phyloP scores from a whole-genome alignment of 495 filamentous ascomycete species.

The Hypoxylon subgilvum region DNA sequence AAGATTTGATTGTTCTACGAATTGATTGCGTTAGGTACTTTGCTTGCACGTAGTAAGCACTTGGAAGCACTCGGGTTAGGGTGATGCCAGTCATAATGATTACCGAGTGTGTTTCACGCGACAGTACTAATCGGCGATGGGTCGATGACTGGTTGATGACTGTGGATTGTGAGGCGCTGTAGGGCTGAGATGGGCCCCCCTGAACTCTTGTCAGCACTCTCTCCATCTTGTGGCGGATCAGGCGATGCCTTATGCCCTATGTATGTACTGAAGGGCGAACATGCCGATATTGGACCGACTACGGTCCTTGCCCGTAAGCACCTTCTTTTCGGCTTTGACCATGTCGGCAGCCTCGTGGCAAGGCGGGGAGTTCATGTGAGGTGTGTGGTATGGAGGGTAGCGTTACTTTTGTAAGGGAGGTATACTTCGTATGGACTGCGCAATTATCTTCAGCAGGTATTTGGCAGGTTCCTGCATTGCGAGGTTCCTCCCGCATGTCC shows the following conservation, averaged over 20 bases:
- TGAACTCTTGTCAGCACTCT: conserved; percentile 33
- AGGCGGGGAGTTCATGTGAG: conserved; percentile 10
- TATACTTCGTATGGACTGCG: too few species aligned
- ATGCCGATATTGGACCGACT: conserved; percentile 19
- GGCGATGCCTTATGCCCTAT: too few species aligned
- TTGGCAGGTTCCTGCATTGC: conserved; percentile 31
- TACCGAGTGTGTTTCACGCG: conserved; percentile 8
- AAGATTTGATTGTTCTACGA: too few species aligned
- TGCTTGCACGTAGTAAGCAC: conserved; percentile 18
- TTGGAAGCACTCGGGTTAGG: conserved; percentile 24
- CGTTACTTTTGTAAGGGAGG: too few species aligned
- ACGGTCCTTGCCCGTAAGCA: conserved; percentile 26
- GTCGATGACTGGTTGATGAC: too few species aligned
- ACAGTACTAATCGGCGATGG: too few species aligned
- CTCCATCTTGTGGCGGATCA: neutral
- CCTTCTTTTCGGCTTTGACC: conserved; percentile 25
- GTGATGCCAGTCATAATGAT: conserved; percentile 22
- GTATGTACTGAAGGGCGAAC: neutral
- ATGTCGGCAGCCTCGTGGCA: conserved; percentile 20
- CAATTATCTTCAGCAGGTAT: neutral
- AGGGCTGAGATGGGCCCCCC: conserved; percentile 29
- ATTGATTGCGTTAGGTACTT: neutral
- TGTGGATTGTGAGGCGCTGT: conserved; percentile 3
- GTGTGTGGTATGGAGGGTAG: conserved; percentile 15
- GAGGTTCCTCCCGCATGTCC: conserved; percentile 33